These are phyloP conservation scores for Aspergillus bertholletiae DNA, from an alignment of 495 filamentous ascomycete species.

Conservation along the genomic window DNA sequence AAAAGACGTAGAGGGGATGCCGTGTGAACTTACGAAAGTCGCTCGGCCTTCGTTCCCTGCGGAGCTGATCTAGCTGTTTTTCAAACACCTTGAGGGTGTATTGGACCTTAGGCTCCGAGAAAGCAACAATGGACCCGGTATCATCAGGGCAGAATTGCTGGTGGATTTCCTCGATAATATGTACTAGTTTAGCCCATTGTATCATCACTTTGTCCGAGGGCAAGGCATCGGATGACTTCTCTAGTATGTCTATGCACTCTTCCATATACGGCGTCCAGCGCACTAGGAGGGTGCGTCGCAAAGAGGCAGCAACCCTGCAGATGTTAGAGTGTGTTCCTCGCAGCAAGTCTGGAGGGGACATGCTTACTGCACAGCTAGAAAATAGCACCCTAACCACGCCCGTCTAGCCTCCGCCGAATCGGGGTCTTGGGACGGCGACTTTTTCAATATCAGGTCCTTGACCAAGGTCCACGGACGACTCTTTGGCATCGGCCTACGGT, in stretches of 20 bases:
- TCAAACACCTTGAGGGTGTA: slow-evolving; percentile 75
- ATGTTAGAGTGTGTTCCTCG: slow-evolving; percentile 31
- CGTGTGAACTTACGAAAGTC: slow-evolving; percentile 23
- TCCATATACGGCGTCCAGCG: slow-evolving; percentile 82
- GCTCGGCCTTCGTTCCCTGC: slow-evolving; percentile 47
- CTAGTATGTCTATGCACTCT: slow-evolving; percentile 74
- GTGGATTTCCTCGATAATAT: slow-evolving; percentile 78
- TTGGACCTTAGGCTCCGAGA: slow-evolving; percentile 70
- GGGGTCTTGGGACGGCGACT: slow-evolving; percentile 50
- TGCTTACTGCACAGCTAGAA: slow-evolving; percentile 57
- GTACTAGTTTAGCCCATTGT: slow-evolving; percentile 73
- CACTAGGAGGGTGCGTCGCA: slow-evolving; percentile 77
- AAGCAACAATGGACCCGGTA: slow-evolving; percentile 54
- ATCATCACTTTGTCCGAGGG: slow-evolving; percentile 69
- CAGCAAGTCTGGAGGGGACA: not conserved
- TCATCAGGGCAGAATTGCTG: slow-evolving; percentile 77
- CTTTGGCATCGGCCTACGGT: slow-evolving; percentile 36
- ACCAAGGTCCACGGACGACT: slow-evolving; percentile 26
- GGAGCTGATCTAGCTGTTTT: slow-evolving; percentile 69
- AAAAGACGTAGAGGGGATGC: not conserved
- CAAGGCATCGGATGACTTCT: slow-evolving; percentile 65
- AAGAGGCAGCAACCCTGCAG: slow-evolving; percentile 66
- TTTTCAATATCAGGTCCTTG: slow-evolving; percentile 32
- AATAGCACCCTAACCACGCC: slow-evolving; percentile 81
- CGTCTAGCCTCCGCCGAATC: slow-evolving; percentile 70